phyloP scores from a whole-genome alignment of 176 grass and related monocot species.

The Oryza coarctata region DNA sequence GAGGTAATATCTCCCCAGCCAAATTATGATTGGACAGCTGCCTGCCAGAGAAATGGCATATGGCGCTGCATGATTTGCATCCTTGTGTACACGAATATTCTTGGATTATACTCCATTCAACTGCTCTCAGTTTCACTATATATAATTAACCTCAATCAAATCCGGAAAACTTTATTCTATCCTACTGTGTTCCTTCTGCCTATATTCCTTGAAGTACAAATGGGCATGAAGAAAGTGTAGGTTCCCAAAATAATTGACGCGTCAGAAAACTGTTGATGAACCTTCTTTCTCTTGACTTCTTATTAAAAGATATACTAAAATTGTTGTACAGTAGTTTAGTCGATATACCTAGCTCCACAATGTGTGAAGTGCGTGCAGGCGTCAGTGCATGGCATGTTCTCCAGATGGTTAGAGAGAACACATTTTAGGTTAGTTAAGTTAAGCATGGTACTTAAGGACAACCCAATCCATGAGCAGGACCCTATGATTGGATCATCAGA shows the following conservation, averaged over 20 bases:
- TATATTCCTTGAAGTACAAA: neutral
- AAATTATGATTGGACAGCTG: neutral
- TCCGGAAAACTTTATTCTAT: neutral
- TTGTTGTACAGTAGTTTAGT: neutral
- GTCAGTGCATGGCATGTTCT: neutral
- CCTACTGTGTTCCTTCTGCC: neutral
- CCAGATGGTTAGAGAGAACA: neutral
- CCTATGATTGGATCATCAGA: neutral
- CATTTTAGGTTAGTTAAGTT: neutral
- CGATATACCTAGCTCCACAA: neutral
- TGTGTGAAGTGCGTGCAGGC: neutral
- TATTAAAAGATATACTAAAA: neutral
- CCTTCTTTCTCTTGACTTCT: neutral
- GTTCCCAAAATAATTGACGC: neutral
- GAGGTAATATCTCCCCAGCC: neutral
- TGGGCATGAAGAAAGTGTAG: neutral
- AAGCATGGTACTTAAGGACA: neutral
- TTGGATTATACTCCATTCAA: neutral
- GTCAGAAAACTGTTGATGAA: neutral
- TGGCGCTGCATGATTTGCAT: neutral
- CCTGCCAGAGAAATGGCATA: neutral
- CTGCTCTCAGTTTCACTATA: neutral
- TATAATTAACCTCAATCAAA: neutral
- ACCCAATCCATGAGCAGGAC: too few relatives aligned
- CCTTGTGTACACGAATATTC: neutral